Conservation (phyloP, 257 asterid genomes). For the Schizonepeta tenuifolia region DNA sequence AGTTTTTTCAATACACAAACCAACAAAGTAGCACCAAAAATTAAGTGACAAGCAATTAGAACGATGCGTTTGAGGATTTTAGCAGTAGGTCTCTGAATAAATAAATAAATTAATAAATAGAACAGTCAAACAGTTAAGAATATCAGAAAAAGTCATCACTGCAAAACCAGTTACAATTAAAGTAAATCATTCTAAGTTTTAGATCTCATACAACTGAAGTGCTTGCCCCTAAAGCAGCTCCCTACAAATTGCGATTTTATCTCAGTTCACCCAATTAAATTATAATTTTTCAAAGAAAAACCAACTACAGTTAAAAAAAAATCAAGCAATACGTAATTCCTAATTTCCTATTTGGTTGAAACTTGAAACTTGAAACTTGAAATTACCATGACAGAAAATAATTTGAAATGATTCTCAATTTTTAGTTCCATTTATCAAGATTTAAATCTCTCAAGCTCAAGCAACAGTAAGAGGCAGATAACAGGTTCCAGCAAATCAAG, state of each 20-base stretch:
- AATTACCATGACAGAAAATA: constrained; percentile 3
- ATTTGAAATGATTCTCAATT: neutral
- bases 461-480: constrained; percentile 18
- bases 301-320: constrained; percentile 13
- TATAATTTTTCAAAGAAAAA: constrained; percentile 16
- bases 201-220: constrained; percentile 4
- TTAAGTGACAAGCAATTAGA: neutral
- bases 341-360: neutral
- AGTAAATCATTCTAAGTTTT: neutral
- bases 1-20: neutral
- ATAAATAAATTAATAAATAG: neutral
- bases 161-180: constrained; percentile 7
- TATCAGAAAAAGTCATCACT: neutral
- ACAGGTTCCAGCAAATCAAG: constrained; percentile 15
- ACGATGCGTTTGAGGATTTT: constrained; percentile 23
- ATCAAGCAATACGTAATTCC: constrained; percentile 9
- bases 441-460: constrained; percentile 5
- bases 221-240: constrained; percentile 4
- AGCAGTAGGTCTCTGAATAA: neutral
- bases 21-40: neutral
- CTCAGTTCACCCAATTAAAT: neutral
- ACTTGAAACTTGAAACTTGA: neutral
- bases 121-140: constrained; percentile 6
- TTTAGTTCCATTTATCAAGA: neutral
- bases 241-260: neutral